phyloP scores from a whole-genome alignment of 768 basidiomycete genomes.

The Boletus reticuloceps region DNA sequence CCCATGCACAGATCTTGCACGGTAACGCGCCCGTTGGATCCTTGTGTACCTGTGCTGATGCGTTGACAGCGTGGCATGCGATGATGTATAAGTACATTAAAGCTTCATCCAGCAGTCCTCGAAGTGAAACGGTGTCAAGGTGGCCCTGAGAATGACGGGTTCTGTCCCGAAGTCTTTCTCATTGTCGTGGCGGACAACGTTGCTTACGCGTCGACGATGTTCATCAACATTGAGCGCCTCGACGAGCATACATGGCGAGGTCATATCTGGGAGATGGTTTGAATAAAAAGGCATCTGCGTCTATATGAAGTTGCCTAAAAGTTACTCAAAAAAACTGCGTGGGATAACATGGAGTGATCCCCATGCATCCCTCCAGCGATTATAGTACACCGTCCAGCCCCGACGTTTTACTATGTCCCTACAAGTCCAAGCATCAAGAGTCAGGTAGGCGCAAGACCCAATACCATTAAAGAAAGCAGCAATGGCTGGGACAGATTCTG shows the following conservation, averaged over 20 bases:
- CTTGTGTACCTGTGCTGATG: conserved; percentile 2
- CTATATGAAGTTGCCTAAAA: no score
- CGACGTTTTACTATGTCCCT: no score
- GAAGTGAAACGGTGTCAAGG: conserved; percentile 76
- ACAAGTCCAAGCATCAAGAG: no score
- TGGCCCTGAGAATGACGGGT: conserved; percentile 82
- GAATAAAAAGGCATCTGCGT: no score
- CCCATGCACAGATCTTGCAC: conserved; percentile 89
- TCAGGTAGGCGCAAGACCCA: no score
- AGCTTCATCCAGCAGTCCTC: conserved; percentile 80
- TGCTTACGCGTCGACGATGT: conserved; percentile 94
- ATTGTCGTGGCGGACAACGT: conserved; percentile 96
- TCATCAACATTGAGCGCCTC: conserved; percentile 96
- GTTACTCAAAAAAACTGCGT: no score
- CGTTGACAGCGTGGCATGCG: conserved; percentile 80
- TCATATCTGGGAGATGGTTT: no score
- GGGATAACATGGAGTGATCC: no score
- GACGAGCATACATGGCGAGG: conserved; percentile 36
- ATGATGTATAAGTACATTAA: conserved; percentile 83
- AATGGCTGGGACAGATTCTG: no score
- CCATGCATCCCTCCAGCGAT: no score
- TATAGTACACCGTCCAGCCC: no score
- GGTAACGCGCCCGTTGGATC: conserved; percentile 48
- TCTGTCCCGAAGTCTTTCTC: conserved; percentile 97
- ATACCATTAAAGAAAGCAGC: no score